Evolutionary conservation across 73 alveolate genomes (phyloP), one percentile per base, ranked within the genome.

Genomic region (Stentor coeruleus): DNA sequence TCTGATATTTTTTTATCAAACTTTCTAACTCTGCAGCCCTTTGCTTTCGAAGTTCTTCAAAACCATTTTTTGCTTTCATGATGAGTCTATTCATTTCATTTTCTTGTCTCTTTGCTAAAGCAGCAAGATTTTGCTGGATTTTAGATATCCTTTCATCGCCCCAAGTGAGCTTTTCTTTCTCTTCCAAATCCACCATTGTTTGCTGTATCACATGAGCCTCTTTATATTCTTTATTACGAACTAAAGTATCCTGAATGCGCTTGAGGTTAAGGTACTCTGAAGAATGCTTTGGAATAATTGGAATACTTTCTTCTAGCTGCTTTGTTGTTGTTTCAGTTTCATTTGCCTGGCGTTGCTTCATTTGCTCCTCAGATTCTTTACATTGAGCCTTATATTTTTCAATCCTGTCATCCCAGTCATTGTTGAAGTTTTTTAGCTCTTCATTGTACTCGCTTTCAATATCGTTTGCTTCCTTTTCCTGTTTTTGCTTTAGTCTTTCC

Each of bases 1-100:
- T 90, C 83, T 90, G 87, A 57, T 90, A 90, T 58, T 93, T 89
- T 75, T 90, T 88, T n/a, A n/a, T n/a, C n/a, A n/a, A n/a, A n/a
- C n/a, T n/a, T 58, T 86, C 91, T 41, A 88, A 85, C 39, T 90
- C 96, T 20, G 33, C 59, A 20, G 91, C 96, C 80, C 93, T 74
- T 55, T 87, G 85, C 28, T 83, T 86, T 59, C 81, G 74, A 33
- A 80, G 83, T 58, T 83, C 92, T 35, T 86, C 86, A 74, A 60
- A 38, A 11, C 82, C 84, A 35, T 86, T 85, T 58, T 76, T 83
- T 40, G 87, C 83, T 81, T 84, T 87, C 90, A 87, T 86, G 42
- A 76, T 82, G 57, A 86, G 85, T 2, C 89, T 87, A 39, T 82
- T 73, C 87, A 86, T 82, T 76, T 90, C 96, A n/a, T 85, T 86